These are phyloP conservation scores for Colletotrichum endophyticum DNA, from an alignment of 2,329 filamentous ascomycete genomes.

Conservation along the genomic window DNA sequence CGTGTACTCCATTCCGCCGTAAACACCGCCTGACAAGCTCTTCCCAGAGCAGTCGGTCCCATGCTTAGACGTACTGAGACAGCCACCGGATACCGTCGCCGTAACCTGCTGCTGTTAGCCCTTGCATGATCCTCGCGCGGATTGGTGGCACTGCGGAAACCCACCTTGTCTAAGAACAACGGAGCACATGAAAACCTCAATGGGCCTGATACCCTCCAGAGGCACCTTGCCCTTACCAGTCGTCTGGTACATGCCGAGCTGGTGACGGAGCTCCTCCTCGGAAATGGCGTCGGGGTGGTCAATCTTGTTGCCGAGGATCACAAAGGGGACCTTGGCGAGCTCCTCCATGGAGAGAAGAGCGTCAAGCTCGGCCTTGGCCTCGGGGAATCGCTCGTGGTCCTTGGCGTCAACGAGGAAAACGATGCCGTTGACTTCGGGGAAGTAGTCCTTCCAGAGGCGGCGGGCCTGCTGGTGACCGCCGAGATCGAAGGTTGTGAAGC, in stretches of 20 bases:
- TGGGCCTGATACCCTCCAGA: slow-evolving; percentile 88
- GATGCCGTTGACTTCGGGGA: slow-evolving; percentile 94
- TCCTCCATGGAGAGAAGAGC: slow-evolving; percentile 97
- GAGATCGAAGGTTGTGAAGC: slow-evolving; percentile 93
- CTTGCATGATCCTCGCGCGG: not conserved
- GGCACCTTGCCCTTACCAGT: slow-evolving; percentile 95
- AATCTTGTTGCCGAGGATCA: slow-evolving; percentile 99
- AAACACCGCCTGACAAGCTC: slow-evolving; percentile 5
- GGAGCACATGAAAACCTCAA: slow-evolving; percentile 99
- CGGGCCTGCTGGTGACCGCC: slow-evolving; percentile 95
- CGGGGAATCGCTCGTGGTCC: slow-evolving; percentile 91
- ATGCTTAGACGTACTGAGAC: slow-evolving; percentile 82
- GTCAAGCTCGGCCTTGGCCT: slow-evolving; percentile 97
- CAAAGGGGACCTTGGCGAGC: slow-evolving; percentile 91
- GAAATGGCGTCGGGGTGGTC: slow-evolving; percentile 95
- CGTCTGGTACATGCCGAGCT: slow-evolving; percentile 93
- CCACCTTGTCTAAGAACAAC: slow-evolving; percentile 95
- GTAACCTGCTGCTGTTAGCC: slow-evolving; percentile 62
- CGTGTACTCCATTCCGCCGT: slow-evolving; percentile 6
- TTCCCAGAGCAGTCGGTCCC: not conserved
- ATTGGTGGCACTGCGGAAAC: slow-evolving; percentile 28
- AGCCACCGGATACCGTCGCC: slow-evolving; percentile 91
- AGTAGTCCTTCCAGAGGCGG: slow-evolving; percentile 95
- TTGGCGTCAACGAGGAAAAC: slow-evolving; percentile 98
- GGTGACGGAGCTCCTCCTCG: slow-evolving; percentile 92